These are phyloP conservation scores for Brassica balearica DNA, from an alignment of 441 rosid species.

Conservation along the genomic window DNA sequence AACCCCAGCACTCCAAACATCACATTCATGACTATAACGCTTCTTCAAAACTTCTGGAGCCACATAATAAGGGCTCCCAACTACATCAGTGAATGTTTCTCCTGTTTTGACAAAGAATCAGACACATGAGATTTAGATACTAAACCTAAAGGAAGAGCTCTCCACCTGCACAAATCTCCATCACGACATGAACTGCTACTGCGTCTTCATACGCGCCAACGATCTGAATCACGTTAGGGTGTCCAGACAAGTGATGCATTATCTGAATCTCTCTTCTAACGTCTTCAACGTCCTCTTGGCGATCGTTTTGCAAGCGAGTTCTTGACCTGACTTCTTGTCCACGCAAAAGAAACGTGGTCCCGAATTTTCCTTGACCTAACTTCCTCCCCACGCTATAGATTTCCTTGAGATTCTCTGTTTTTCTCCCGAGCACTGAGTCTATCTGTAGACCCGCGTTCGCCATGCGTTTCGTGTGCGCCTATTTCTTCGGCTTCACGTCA, in stretches of 20 bases:
- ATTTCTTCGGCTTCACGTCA: constrained; percentile 53
- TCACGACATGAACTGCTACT: constrained; percentile 85
- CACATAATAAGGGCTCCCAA: constrained; percentile 95
- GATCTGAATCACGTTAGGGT: constrained; percentile 83
- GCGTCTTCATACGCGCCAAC: constrained; percentile 91
- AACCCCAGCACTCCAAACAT: constrained; percentile 99
- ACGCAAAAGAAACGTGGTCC: constrained; percentile 82
- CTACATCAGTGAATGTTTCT: constrained; percentile 84
- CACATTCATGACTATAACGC: constrained; percentile 87
- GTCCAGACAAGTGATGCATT: constrained; percentile 95
- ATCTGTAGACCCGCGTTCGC: constrained; percentile 70
- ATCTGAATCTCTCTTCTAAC: constrained; percentile 96
- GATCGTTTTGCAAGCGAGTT: constrained; percentile 86
- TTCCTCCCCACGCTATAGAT: constrained; percentile 81
- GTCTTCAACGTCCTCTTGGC: constrained; percentile 89
- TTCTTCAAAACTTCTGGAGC: constrained; percentile 94
- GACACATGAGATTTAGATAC: too few species aligned
- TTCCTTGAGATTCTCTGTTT: constrained; percentile 84
- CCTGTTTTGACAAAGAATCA: constrained; percentile 50
- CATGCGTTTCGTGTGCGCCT: constrained; percentile 61
- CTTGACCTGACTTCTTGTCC: constrained; percentile 68
- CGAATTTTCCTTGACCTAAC: constrained; percentile 97
- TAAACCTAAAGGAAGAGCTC: constrained; percentile 50
- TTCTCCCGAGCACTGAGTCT: constrained; percentile 82
- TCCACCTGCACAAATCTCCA: constrained; percentile 97